Base-by-base conservation (phyloP, 2,329 filamentous ascomycete species). In the Fusarium caatingaense region DNA sequence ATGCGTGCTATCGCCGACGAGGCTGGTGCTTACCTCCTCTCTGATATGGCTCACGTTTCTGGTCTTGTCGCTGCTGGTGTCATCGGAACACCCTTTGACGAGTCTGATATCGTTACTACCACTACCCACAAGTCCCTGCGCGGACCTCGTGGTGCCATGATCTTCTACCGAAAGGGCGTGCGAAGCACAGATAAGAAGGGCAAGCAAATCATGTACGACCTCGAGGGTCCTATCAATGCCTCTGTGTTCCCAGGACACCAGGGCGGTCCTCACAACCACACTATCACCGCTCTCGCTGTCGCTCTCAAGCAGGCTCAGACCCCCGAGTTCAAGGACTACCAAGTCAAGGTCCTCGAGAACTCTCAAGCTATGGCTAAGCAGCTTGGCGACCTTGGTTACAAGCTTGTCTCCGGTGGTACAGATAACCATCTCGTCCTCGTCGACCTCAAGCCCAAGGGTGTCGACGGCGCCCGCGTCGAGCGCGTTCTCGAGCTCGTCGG, bases 221-320 rank as follows among this genome's bases (percentile, higher is more conserved):
- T 98, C 32, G 95, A 98, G 82, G 88, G 87, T 41, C 93, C 94
- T 60, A 98, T 98, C 84, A 98, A 98, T 83, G 88, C 90, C 74
- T 97, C 94, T 55, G 95, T 98, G 62, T 98, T 98, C 87, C 95
- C 95, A 18, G 95, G 95, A 56, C 95, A 98, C 83, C 95, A 98
- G 81, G 95, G 95, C 79, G 95, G 95, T 27, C 95, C 95, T 53
- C 95, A 98, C 84, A 98, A 98, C 85, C 95, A 98, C 85, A 98
- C 95, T 73, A 98, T 98, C 80, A 97, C 94, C 25, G 95, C 95
- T 25, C 86, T 98, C 21, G 91, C 94, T 18, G 95, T 98, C 47
- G 95, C 95, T 6, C 87, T 98, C 59, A 94, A 97, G 83, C 95
- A 98, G 82, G 93, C 93, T 8, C 92, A 93, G 78, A 90, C 89